phyloP scores from a whole-genome alignment of 192 early-diverging fungal genomes.

The Gonapodya prolifera region DNA sequence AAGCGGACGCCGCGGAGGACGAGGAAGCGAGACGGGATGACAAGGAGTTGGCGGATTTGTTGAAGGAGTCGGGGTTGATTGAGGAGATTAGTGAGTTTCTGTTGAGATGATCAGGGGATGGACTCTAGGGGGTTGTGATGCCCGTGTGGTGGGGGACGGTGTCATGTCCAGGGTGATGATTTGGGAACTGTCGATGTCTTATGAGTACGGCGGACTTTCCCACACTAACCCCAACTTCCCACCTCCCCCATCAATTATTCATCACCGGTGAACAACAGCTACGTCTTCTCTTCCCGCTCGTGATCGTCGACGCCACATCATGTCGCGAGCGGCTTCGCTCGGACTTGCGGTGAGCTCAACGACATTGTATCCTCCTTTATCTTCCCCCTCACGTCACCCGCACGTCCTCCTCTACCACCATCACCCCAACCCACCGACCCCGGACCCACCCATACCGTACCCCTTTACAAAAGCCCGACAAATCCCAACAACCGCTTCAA shows the following conservation, averaged over 20 bases:
- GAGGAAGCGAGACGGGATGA: too few relatives aligned
- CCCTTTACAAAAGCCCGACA: not conserved
- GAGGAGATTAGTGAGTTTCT: not conserved
- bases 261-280: not conserved
- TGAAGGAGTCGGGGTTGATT: not conserved
- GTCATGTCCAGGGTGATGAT: too few relatives aligned
- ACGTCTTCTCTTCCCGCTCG: not conserved
- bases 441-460: not conserved
- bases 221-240: not conserved
- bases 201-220: too few relatives aligned
- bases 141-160: too few relatives aligned
- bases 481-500: not conserved
- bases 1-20: too few relatives aligned
- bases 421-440: not conserved
- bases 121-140: not conserved
- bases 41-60: not conserved
- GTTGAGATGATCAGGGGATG: not conserved
- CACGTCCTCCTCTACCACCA: not conserved
- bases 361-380: not conserved
- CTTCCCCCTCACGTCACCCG: not conserved
- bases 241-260: too few relatives aligned
- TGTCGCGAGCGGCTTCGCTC: not conserved
- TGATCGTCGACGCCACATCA: not conserved
- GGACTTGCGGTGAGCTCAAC: not conserved
- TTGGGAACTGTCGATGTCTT: too few relatives aligned